These are phyloP conservation scores for Erodium maritimum DNA, from an alignment of 345 rosid genomes.

Conservation along the genomic window DNA sequence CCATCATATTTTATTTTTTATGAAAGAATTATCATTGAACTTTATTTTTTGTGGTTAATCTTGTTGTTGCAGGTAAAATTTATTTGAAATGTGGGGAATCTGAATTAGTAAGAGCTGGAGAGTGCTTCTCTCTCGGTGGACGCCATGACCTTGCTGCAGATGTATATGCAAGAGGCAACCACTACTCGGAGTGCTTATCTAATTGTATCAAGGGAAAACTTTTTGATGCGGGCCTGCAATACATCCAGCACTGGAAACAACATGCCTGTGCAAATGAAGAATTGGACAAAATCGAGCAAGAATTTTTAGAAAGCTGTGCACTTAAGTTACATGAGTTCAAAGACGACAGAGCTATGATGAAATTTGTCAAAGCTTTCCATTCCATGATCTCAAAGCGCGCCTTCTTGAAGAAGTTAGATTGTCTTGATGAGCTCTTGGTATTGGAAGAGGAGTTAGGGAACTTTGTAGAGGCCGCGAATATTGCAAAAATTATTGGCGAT, in stretches of 20 bases:
- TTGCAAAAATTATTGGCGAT: conserved; percentile 29
- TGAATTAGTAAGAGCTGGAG: conserved; percentile 29
- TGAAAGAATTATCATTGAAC: too few species aligned
- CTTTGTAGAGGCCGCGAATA: conserved; percentile 24
- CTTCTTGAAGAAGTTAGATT: conserved; percentile 20
- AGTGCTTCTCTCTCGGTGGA: conserved; percentile 32
- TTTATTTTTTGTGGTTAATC: too few species aligned
- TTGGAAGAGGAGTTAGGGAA: conserved; percentile 28
- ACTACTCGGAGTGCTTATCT: conserved; percentile 23
- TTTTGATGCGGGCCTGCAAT: conserved; percentile 27
- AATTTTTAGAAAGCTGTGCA: conserved; percentile 30
- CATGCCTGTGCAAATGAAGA: conserved; percentile 9
- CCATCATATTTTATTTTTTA: too few species aligned
- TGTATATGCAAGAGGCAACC: conserved; percentile 22
- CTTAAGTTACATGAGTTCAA: conserved; percentile 15
- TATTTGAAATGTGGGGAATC: conserved; percentile 28
- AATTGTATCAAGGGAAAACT: conserved; percentile 28
- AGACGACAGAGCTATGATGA: conserved; percentile 25
- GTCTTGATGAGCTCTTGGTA: conserved; percentile 26
- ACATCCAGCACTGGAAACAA: conserved; percentile 25
- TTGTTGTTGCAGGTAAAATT: conserved; percentile 19
- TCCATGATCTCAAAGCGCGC: conserved; percentile 13
- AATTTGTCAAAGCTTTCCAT: conserved; percentile 18
- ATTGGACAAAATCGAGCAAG: conserved; percentile 18
- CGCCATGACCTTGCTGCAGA: conserved; percentile 24